Percentiles rank a stretch among this genome's conserved stretches.
These are phyloP conservation scores for Exobasidium cylindrosporum DNA, from an alignment of 1,284 basidiomycete genomes.

Conservation along the genomic window DNA sequence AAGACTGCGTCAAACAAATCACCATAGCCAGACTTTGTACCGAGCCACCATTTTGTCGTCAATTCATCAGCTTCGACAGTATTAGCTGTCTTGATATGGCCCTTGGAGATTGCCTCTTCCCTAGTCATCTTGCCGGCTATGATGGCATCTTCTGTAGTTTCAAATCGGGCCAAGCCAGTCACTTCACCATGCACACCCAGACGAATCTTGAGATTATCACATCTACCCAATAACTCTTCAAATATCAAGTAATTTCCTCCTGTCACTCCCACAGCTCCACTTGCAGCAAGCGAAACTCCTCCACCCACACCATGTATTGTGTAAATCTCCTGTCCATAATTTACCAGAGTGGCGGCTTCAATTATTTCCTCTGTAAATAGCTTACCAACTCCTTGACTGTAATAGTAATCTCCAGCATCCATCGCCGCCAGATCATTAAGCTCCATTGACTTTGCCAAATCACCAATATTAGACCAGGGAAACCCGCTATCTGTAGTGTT, in stretches of 20 bases:
- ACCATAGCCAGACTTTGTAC: slow-evolving; percentile 40
- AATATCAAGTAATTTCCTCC: slow-evolving; percentile 87
- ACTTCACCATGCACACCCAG: slow-evolving; percentile 41
- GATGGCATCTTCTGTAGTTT: slow-evolving; percentile 14
- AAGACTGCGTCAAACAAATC: slow-evolving; percentile 47
- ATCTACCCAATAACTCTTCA: slow-evolving; percentile 68
- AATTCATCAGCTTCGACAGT: not conserved
- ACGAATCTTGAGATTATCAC: slow-evolving; percentile 60
- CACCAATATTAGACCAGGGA: slow-evolving; percentile 65
- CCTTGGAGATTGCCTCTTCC: not conserved
- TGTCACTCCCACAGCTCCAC: slow-evolving; percentile 66
- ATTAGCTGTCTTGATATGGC: not conserved
- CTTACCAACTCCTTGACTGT: slow-evolving; percentile 29
- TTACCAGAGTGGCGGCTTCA: slow-evolving; percentile 79
- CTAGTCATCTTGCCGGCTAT: slow-evolving; percentile 18
- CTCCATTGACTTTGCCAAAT: slow-evolving; percentile 62
- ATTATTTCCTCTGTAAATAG: slow-evolving; percentile 68
- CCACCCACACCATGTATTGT: slow-evolving; percentile 78
- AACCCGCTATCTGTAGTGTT: slow-evolving; percentile 23
- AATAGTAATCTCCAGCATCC: slow-evolving; percentile 51
- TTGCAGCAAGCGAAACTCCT: slow-evolving; percentile 69
- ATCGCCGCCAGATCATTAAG: slow-evolving; percentile 56
- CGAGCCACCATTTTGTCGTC: slow-evolving; percentile 41
- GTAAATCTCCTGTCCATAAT: slow-evolving; percentile 72
- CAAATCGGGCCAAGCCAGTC: slow-evolving; percentile 43